Base-by-base conservation (phyloP, 2,329 filamentous ascomycete species). In the Phoma sp. region DNA sequence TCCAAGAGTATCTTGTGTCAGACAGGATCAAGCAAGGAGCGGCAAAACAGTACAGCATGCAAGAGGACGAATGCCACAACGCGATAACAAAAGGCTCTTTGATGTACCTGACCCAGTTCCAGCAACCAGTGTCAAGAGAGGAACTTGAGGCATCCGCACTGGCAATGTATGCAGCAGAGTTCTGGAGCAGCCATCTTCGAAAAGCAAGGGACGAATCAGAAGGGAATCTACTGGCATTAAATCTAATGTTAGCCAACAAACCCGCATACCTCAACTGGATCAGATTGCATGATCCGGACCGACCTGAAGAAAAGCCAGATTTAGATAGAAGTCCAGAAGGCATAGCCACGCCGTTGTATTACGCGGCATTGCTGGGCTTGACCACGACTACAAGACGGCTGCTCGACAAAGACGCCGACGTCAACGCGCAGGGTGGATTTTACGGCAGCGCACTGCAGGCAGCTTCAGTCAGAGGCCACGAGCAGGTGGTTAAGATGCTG, bases 1-100 rank as follows among this genome's bases (percentile, higher is more conserved):
- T 74, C 17, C 60, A 71, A 38, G 71, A 74, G 28, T 74, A 73
- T 29, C 67, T 74, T n/a, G 11, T 65, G 0, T 73, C 69, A 37
- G 54, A 63, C 9, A 62, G 67, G 21, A 66, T 68, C 29, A 40
- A 32, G 18, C 39, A 62, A 60, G 60, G 65, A 10, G 15, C 34
- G 42, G 63, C 61, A 48, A 40, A 34, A 28, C 32, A 39, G 5
- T 73, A 67, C 40, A 51, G 60, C 33, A 65, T 73, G 59, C 55
- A 62, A 47, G 49, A 61, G 4, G 47, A 20, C 18, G 37, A 18
- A 20, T 66, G 66, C 26, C 57, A 72, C 15, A 43, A 42, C 5
- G 40, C 50, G 7, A 62, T 74, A 42, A 47, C 67, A n/a, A 54
- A 42, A 26, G 37, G 53, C 28, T 71, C 59, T 49, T 45, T 74